Evolutionary conservation across 2,329 filamentous ascomycete species (phyloP).

Genomic region (Colletotrichum karsti): DNA sequence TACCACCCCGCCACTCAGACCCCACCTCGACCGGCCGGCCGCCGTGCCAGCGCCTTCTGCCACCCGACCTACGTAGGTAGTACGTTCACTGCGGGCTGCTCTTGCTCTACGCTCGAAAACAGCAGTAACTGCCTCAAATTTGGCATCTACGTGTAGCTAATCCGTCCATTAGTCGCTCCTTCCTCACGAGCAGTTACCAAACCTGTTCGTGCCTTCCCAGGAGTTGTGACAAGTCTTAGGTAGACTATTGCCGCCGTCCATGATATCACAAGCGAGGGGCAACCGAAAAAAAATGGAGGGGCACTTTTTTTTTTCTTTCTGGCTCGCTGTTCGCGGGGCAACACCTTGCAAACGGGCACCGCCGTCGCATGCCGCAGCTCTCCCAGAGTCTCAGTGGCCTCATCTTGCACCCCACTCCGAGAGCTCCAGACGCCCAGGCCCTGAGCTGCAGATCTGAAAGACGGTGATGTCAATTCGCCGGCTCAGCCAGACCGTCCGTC

Average conservation of each 20-base stretch:
- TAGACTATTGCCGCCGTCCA: not conserved
- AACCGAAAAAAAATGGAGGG: constrained; percentile 7
- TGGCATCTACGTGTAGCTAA: not conserved
- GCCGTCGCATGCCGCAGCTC: not conserved
- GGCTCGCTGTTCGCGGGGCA: constrained; percentile 18
- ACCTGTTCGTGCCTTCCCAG: too few relatives aligned
- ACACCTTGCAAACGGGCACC: constrained; percentile 23
- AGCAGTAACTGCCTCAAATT: constrained; percentile 1
- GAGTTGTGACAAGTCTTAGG: not conserved
- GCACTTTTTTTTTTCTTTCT: not conserved
- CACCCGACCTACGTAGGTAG: too few relatives aligned
- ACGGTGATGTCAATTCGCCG: constrained; percentile 22
- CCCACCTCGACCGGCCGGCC: not conserved
- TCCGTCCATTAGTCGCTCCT: not conserved
- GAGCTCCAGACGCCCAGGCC: not conserved
- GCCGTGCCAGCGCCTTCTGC: not conserved
- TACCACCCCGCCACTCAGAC: constrained; percentile 14
- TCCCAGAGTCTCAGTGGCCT: constrained; percentile 1
- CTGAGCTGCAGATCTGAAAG: constrained; percentile 6
- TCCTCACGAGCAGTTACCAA: not conserved
- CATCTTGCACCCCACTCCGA: not conserved
- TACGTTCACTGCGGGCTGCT: not conserved
- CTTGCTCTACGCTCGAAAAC: not conserved
- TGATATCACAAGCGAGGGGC: constrained; percentile 13
- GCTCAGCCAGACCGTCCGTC: not conserved